A percentile compares a stretch with the other conserved stretches of the same genome.
Conservation (phyloP, 2,329 filamentous ascomycete genomes). For the Arthroderma sp. region DNA sequence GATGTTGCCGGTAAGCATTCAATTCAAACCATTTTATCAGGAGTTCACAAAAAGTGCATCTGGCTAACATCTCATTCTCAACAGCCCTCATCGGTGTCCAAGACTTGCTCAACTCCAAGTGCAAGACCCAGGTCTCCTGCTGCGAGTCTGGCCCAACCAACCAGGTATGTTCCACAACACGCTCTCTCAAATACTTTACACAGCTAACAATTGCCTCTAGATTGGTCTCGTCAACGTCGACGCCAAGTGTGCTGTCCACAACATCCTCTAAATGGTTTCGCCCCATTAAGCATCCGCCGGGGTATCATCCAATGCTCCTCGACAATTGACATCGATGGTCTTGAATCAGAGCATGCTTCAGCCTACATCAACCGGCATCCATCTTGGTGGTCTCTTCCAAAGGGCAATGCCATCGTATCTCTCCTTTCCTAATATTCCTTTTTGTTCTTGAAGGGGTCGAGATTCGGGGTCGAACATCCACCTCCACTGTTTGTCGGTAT, state of each 20-base stretch:
- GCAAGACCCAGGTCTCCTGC: constrained; percentile 14
- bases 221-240: constrained; percentile 26
- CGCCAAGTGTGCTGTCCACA: constrained; percentile 30
- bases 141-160: constrained; percentile 11
- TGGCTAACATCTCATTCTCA: background rate
- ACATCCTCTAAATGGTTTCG: constrained; percentile 25
- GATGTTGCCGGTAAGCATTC: constrained; percentile 20
- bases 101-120: constrained; percentile 14
- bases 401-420: background rate
- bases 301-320: background rate
- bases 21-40: background rate
- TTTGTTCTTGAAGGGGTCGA: constrained; percentile 1
- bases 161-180: constrained; percentile 9
- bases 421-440: background rate
- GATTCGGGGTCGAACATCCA: constrained; percentile 4
- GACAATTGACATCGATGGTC: background rate
- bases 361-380: background rate
- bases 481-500: constrained; percentile 2
- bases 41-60: background rate
- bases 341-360: background rate
- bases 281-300: background rate
- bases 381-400: background rate
- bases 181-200: background rate
- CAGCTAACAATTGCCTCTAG: constrained; percentile 13
- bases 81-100: constrained; percentile 1